Conservation (phyloP, 2,329 filamentous ascomycete species). For the Lojkania enalia region DNA sequence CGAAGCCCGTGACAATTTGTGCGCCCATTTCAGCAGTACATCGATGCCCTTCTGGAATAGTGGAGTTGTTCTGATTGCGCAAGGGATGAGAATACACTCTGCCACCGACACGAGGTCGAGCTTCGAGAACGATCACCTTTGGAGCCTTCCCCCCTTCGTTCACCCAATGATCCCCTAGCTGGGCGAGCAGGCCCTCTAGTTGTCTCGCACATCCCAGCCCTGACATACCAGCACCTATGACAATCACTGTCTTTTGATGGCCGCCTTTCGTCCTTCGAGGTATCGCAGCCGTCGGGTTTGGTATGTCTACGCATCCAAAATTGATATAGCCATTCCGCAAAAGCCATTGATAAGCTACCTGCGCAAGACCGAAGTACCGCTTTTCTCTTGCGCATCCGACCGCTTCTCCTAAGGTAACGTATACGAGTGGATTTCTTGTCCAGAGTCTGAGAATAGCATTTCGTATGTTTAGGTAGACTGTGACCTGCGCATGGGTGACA, state of each 20-base stretch:
- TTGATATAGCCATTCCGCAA: conserved; percentile 92
- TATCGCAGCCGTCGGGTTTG: conserved; percentile 46
- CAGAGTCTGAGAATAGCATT: conserved; percentile 92
- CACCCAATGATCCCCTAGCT: conserved; percentile 71
- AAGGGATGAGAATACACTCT: conserved; percentile 85
- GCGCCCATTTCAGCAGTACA: conserved; percentile 95
- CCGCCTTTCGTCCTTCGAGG: conserved; percentile 43
- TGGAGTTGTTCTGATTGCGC: conserved; percentile 60
- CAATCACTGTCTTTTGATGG: conserved; percentile 72
- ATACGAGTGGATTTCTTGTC: conserved; percentile 81
- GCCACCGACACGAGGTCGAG: conserved; percentile 82
- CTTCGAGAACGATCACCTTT: conserved; percentile 80
- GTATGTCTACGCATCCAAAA: conserved; percentile 85
- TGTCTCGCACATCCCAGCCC: conserved; percentile 91
- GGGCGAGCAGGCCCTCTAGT: conserved; percentile 79
- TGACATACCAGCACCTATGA: conserved; percentile 93
- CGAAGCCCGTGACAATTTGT: conserved; percentile 97
- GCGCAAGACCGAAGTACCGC: conserved; percentile 87
- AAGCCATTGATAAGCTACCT: conserved; percentile 90
- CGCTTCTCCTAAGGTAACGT: conserved; percentile 81
- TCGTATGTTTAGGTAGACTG: conserved; percentile 92
- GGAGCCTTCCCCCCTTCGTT: conserved; percentile 70
- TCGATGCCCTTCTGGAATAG: conserved; percentile 57
- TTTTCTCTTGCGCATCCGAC: conserved; percentile 85
- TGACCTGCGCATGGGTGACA: conserved; percentile 86